A percentile compares a stretch with the other conserved stretches of the same genome.
These are phyloP conservation scores for Penicillium fimorum DNA, from an alignment of 495 filamentous ascomycete species.

Conservation along the genomic window DNA sequence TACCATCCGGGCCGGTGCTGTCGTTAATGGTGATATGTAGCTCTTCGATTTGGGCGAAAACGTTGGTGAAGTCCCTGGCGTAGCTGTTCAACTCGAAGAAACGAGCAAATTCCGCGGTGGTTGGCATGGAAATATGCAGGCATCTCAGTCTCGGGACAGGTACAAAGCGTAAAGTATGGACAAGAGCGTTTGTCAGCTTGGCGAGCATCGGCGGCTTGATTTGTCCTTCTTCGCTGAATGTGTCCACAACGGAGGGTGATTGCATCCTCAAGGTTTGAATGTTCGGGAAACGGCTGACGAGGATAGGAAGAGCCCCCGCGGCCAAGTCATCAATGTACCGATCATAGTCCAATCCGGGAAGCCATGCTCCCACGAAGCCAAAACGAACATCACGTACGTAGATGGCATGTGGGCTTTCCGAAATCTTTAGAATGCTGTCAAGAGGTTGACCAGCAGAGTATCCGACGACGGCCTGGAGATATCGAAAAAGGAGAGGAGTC, in stretches of 20 bases:
- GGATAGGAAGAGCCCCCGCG: background rate
- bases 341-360: background rate
- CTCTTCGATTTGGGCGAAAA: background rate
- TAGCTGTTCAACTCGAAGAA: background rate
- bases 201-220: background rate
- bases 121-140: background rate
- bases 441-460: background rate
- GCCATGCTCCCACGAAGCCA: background rate
- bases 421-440: background rate
- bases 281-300: background rate
- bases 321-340: background rate
- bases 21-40: background rate
- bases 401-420: background rate
- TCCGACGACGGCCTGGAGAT: background rate
- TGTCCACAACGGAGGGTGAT: background rate
- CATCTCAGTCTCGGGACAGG: background rate
- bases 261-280: background rate
- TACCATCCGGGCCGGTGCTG: background rate
- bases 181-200: background rate
- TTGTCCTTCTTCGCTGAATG: background rate
- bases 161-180: background rate
- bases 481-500: background rate
- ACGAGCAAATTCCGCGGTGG: background rate
- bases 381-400: background rate
- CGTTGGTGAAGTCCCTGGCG: background rate